Evolutionary conservation across 352 stramenopile genomes (phyloP), one percentile per base, ranked within the genome.

Genomic region (Phytopythium montanum): DNA sequence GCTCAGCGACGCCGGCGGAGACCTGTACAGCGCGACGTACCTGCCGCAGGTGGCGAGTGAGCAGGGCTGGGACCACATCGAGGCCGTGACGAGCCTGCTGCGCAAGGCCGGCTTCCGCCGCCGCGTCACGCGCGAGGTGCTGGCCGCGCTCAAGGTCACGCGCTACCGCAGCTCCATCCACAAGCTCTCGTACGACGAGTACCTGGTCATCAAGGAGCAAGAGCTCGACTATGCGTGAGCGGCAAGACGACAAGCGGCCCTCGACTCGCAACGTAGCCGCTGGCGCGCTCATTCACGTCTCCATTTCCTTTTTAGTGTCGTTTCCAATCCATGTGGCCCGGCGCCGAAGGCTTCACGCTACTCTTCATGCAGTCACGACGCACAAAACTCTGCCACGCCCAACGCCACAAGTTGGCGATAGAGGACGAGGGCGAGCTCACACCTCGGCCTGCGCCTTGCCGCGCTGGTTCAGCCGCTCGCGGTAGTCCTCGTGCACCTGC

Each of bases 91-190:
- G 57, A 91, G 82, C 44, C 82, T 94, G 56, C 79, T 94, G 75
- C 74, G 68, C 53, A 94, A 94, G 70, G 82, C 84, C 14, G 84
- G 84, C 26, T 94, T 86, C 64, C 74, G 76, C 19, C 80, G 66
- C 62, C 69, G 56, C 16, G 76, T 94, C 61, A 79, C 72, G 26
- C 52, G 73, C 29, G 56, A 58, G n/a, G 71, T 92, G 70, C 75
- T 94, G 48, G 60, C 70, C 60, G 67, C 64, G 34, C 69, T 92
- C 64, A 87, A 87, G 63, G 69, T 94, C 59, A 92, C 81, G 56
- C 79, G 82, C 61, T 94, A 94, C 69, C 76, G 77, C 53, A 91
- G 80, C 62, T 88, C 84, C 52, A 91, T 91, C 65, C 76, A 91
- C 71, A 87, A 88, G 62, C 82, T 94, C 53, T 77, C 80, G 65